Evolutionary conservation across 2,329 filamentous ascomycete species (phyloP).

Genomic region (Colletotrichum tropicicola): DNA sequence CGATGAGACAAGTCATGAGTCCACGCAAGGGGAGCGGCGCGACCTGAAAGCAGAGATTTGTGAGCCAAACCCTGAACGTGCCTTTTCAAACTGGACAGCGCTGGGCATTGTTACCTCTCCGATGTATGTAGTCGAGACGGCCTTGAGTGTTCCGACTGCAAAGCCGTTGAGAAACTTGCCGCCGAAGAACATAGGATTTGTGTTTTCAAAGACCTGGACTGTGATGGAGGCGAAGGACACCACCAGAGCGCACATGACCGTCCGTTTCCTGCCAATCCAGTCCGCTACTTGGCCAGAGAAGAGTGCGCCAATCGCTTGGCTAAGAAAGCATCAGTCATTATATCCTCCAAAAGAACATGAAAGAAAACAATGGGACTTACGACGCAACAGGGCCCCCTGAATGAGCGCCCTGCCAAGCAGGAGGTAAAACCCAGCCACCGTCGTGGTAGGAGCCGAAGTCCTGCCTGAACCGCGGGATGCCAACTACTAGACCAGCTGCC

Average conservation of each 20-base stretch:
- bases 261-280: not conserved
- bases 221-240: constrained; percentile 47
- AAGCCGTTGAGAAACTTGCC: constrained; percentile 53
- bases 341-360: not conserved
- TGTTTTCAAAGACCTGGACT: constrained; percentile 48
- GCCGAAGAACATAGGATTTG: constrained; percentile 47
- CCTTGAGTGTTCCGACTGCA: constrained; percentile 36
- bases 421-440: constrained; percentile 46
- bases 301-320: not conserved
- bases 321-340: constrained; percentile 8
- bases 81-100: constrained; percentile 34
- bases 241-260: constrained; percentile 42
- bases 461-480: constrained; percentile 52
- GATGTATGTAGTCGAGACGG: constrained; percentile 38
- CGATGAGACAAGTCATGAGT: constrained; percentile 37
- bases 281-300: not conserved
- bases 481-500: constrained; percentile 47
- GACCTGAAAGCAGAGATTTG: constrained; percentile 2
- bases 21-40: constrained; percentile 38
- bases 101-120: constrained; percentile 31
- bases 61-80: no score
- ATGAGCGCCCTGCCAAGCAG: constrained; percentile 53
- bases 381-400: constrained; percentile 48
- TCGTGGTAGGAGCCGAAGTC: constrained; percentile 49
- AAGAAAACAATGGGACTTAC: constrained; percentile 31